Conservation (phyloP, 495 filamentous ascomycete genomes). For the Xeromyces bisporus region DNA sequence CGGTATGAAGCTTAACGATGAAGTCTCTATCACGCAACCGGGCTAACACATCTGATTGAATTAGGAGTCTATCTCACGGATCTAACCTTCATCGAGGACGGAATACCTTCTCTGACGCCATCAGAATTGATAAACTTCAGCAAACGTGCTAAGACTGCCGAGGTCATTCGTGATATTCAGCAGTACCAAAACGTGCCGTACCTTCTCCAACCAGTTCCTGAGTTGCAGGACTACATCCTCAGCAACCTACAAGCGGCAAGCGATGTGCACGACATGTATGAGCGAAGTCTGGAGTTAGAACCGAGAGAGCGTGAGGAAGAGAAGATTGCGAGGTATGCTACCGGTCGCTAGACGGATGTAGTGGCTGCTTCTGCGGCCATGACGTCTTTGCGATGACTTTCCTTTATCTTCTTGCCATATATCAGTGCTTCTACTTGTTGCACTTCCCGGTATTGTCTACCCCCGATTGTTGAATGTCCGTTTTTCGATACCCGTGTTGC, state of each 20-base stretch:
- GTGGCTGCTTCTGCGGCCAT: conserved; percentile 21
- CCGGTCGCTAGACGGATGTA: conserved; percentile 14
- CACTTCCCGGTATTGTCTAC: no score
- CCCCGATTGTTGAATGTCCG: neutral
- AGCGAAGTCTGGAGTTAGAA: conserved; percentile 80
- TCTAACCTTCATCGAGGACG: conserved; percentile 96
- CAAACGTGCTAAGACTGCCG: conserved; percentile 92
- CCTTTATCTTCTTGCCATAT: conserved; percentile 1
- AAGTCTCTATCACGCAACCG: no score
- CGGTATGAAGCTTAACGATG: no score
- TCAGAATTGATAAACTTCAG: conserved; percentile 95
- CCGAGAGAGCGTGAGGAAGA: conserved; percentile 94
- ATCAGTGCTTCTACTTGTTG: conserved; percentile 4
- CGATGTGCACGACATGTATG: conserved; percentile 98
- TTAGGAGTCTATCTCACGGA: conserved; percentile 93
- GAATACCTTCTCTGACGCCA: conserved; percentile 88
- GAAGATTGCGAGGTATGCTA: conserved; percentile 62
- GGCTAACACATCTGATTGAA: conserved; percentile 5
- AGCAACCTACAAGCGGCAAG: conserved; percentile 84
- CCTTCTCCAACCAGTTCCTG: conserved; percentile 67
- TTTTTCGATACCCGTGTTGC: neutral
- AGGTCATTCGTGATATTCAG: conserved; percentile 95
- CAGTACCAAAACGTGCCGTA: conserved; percentile 97
- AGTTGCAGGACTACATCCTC: conserved; percentile 93
- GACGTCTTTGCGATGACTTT: conserved; percentile 17